Evolutionary conservation across 1,284 basidiomycete species (phyloP), one percentile per base, ranked within the genome.

Genomic region (Earliella scabrosa): DNA sequence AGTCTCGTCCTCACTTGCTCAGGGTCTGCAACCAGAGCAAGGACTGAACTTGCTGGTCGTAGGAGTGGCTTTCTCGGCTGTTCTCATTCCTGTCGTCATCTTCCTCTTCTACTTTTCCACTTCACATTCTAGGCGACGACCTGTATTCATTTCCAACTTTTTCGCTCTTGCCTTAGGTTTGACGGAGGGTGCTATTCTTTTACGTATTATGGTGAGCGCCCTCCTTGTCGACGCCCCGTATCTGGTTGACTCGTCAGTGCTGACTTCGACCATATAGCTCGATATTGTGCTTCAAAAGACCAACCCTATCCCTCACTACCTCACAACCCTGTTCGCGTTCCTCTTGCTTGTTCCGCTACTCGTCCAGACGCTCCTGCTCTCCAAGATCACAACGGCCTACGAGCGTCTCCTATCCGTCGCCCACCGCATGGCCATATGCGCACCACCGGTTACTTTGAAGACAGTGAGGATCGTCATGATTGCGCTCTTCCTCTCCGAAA

Each of bases 141-240:
- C 67, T 7, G 49, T 71, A 2, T 71, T 71, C 51, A 51, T 70
- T 9, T 49, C 66, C 21, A 69, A 70, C 50, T 50, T 67, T 16
- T 14, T 65, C 1, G 50, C 66, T 7, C 47, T 69, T 52, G 11
- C 50, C 29, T 49, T 66, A 4, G 63, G 63, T 2, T 41, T 67
- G 26, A 35, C 34, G 5, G 36, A 45, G 23, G 59, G 55, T 14
- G 23, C 48, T 3, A 20, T 63, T 11, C 58, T 54, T 14, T 27
- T 52, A 16, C 43, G 44, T 13, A 39, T 18, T 13, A 29, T 40
- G 16, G 54, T 56, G 39, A 44, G 45, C 27, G 3, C 8, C 6
- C 9, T n/a, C n/a, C n/a, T n/a, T n/a, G n/a, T n/a, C n/a, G n/a
- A n/a, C n/a, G n/a, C n/a, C n/a, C n/a, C n/a, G n/a, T n/a, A n/a